Conservation (phyloP, 768 basidiomycete genomes). For the Tricholoma bakamatsutake region DNA sequence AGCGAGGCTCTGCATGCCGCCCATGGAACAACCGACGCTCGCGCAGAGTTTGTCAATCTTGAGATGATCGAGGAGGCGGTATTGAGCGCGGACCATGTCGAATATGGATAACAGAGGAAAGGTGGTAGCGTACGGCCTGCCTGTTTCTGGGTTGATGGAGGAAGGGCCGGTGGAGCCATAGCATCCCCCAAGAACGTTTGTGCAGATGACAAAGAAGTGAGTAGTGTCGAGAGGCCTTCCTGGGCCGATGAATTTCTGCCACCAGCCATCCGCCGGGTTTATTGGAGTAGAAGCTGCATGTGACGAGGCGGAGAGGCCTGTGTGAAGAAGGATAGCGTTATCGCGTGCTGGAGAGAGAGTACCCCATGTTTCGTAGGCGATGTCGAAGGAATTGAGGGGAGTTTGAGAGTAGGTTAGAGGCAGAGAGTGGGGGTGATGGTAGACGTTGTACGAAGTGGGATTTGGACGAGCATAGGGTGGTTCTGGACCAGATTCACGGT, state of each 20-base stretch:
- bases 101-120: conserved; percentile 93
- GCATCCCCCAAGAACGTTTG: conserved; percentile 95
- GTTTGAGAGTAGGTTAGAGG: conserved; percentile 48
- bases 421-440: conserved; percentile 57
- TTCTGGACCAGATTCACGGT: conserved; percentile 61
- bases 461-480: conserved; percentile 77
- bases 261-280: conserved; percentile 90
- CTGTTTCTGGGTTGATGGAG: conserved; percentile 64
- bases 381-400: conserved; percentile 64
- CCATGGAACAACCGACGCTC: conserved; percentile 94
- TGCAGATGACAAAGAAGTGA: conserved; percentile 89
- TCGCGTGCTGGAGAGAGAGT: conserved; percentile 67
- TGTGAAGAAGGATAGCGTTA: conserved; percentile 93
- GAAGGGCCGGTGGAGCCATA: conserved; percentile 97
- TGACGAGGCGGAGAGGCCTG: conserved; percentile 92
- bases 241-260: conserved; percentile 98
- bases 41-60: conserved; percentile 85
- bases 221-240: conserved; percentile 92
- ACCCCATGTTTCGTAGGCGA: conserved; percentile 99
- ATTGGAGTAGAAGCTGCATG: conserved; percentile 80
- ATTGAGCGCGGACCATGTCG: conserved; percentile 97
- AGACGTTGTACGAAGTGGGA: conserved; percentile 67
- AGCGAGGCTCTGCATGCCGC: conserved; percentile 95
- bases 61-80: conserved; percentile 76
- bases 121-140: conserved; percentile 75